phyloP scores from a whole-genome alignment of 306 rosid species.

The Adenanthera pavonina region DNA sequence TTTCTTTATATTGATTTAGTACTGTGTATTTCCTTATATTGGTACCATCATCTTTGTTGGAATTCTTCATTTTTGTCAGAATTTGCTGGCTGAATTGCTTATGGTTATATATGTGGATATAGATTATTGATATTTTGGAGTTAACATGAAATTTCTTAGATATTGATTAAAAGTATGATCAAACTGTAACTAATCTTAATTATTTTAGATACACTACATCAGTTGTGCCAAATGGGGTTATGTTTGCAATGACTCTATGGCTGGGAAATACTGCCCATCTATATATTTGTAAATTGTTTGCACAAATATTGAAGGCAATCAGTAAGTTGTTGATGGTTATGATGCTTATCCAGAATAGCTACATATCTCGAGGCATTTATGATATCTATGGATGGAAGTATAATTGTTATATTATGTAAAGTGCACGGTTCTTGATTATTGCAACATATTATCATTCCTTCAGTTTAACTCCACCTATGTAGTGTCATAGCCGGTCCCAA shows the following conservation, averaged over 20 bases:
- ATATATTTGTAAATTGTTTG: constrained; percentile 92
- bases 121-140: constrained; percentile 25
- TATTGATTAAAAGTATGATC: constrained; percentile 17
- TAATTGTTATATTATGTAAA: constrained; percentile 24
- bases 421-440: constrained; percentile 19
- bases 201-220: constrained; percentile 80
- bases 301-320: constrained; percentile 96
- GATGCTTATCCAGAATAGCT: constrained; percentile 30
- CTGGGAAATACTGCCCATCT: constrained; percentile 97
- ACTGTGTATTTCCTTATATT: constrained; percentile 20
- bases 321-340: constrained; percentile 64
- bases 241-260: constrained; percentile 99
- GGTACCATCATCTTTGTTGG: constrained; percentile 3
- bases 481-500: too few species aligned
- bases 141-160: constrained; percentile 25
- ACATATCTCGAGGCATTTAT: constrained; percentile 34
- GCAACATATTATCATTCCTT: constrained; percentile 22
- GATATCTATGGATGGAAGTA: constrained; percentile 18
- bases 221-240: constrained; percentile 92
- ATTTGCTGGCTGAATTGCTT: constrained; percentile 11
- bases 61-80: constrained; percentile 25
- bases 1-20: not conserved
- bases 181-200: constrained; percentile 44
- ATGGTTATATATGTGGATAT: not conserved
- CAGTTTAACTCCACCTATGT: too few species aligned